Base-by-base conservation (phyloP, 2,329 filamentous ascomycete genomes). In the Orbilia oligospora region DNA sequence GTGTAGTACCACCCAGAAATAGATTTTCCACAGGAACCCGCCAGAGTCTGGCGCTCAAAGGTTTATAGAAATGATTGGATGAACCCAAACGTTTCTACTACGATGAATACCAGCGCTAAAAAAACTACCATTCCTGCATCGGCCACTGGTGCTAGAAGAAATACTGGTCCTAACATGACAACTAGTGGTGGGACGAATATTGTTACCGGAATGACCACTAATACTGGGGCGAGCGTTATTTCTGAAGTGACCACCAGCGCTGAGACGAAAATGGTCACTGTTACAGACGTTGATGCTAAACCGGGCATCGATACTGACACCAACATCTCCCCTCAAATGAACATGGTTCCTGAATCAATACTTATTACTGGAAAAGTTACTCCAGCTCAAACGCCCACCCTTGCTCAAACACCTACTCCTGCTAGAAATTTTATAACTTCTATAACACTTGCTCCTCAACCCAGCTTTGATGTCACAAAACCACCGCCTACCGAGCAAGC, bases 1-100 rank as follows among this genome's bases (percentile, higher is more conserved):
- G 48, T 49, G 20, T 67, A 71, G 67, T 49, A 58, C 44, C 24
- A 22, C 16, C 33, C 65, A 27, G 44, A 41, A 12, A 10, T 22
- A 49, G 8, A 9, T 44, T 44, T 61, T 44, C 56, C 56, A 24
- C 30, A 14, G 20, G 48, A 51, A 24, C 48, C 48, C n/a, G 44
- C 44, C 44, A 20, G 44, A 20, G 44, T 20, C 44, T 46, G 16
- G 3, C 44, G 44, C 18, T 46, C 44, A 46, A 46, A 46, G 5
- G n/a, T 20, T n/a, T 16, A 9, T 20, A 46, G 10, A 5, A 9
- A 5, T 12, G 44, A 20, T 1, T 18, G 18, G 18, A 9, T 9
- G 5, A 16, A 20, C 44, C n/a, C 10, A n/a, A 46, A 18, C 2
- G 9, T 9, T 20, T 5, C n/a, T 41, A 41, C 3, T 16, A 5